Evolutionary conservation across 805 yeast species (phyloP).

Genomic region (Wickerhamomyces xylosicus): DNA sequence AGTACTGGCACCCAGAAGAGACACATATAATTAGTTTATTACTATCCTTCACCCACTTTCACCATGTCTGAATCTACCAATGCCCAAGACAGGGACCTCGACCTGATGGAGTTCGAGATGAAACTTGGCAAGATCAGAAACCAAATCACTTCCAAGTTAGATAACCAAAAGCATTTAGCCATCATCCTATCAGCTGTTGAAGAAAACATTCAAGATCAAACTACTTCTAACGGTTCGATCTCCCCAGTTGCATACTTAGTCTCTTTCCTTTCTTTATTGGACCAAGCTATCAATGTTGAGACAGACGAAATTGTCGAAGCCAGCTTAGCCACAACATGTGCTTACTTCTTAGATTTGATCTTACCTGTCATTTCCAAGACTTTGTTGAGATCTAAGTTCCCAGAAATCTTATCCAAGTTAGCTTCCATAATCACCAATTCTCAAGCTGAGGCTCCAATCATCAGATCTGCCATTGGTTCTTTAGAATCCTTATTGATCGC

Average conservation of each 20-base stretch:
- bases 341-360: slow-evolving; percentile 73
- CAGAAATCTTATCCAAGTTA: slow-evolving; percentile 65
- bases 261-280: slow-evolving; percentile 72
- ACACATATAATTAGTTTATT: too few species aligned
- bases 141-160: slow-evolving; percentile 71
- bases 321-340: slow-evolving; percentile 61
- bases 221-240: slow-evolving; percentile 23
- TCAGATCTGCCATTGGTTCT: slow-evolving; percentile 78
- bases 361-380: slow-evolving; percentile 64
- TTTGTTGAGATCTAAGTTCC: slow-evolving; percentile 63
- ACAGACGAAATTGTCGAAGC: slow-evolving; percentile 43
- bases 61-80: not conserved
- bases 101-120: slow-evolving; percentile 33
- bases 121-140: slow-evolving; percentile 57
- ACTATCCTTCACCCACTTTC: not conserved
- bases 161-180: slow-evolving; percentile 80
- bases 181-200: slow-evolving; percentile 82
- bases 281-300: slow-evolving; percentile 48
- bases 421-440: slow-evolving; percentile 71
- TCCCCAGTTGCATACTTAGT: slow-evolving; percentile 79
- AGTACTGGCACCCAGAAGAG: too few species aligned
- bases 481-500: slow-evolving; percentile 70
- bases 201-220: slow-evolving; percentile 51
- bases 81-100: slow-evolving; percentile 14
- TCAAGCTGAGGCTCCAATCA: slow-evolving; percentile 67